These are phyloP conservation scores for Tuber umbilicatum DNA, from an alignment of 495 filamentous ascomycete genomes.

Conservation along the genomic window DNA sequence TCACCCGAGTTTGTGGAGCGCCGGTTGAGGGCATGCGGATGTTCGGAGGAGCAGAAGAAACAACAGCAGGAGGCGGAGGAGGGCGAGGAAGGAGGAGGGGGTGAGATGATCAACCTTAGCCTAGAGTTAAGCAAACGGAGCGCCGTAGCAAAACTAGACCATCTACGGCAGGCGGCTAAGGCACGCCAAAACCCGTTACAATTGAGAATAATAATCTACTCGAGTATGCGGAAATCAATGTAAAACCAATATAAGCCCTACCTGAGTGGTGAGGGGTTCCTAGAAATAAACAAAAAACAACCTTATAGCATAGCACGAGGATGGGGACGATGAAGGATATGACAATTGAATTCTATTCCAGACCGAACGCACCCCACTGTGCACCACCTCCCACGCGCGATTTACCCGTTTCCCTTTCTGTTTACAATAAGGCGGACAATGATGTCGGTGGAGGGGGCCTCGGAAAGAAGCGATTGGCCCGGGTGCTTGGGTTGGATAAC, in stretches of 20 bases:
- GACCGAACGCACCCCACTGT: neutral
- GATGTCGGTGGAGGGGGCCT: conserved; percentile 1
- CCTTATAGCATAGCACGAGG: neutral
- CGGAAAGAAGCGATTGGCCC: conserved; percentile 2
- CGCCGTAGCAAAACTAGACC: neutral
- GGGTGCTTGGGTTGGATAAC: neutral
- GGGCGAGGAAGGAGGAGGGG: neutral
- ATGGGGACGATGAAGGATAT: neutral
- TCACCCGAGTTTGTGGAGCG: neutral
- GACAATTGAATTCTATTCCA: conserved; percentile 2
- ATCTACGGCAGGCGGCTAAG: neutral
- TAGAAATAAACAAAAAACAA: neutral
- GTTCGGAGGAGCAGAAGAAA: neutral
- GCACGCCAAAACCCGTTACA: neutral
- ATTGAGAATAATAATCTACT: neutral
- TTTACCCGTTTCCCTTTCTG: neutral
- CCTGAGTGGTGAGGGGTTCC: neutral
- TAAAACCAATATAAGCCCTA: neutral
- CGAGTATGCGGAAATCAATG: neutral
- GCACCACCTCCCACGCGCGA: conserved; percentile 5
- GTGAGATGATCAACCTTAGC: neutral
- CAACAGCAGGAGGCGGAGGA: neutral
- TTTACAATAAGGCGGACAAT: conserved; percentile 5
- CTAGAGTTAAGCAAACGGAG: neutral
- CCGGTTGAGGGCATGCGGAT: neutral